Evolutionary conservation across 2,329 filamentous ascomycete species (phyloP).

Genomic region (Colletotrichum somersetense): DNA sequence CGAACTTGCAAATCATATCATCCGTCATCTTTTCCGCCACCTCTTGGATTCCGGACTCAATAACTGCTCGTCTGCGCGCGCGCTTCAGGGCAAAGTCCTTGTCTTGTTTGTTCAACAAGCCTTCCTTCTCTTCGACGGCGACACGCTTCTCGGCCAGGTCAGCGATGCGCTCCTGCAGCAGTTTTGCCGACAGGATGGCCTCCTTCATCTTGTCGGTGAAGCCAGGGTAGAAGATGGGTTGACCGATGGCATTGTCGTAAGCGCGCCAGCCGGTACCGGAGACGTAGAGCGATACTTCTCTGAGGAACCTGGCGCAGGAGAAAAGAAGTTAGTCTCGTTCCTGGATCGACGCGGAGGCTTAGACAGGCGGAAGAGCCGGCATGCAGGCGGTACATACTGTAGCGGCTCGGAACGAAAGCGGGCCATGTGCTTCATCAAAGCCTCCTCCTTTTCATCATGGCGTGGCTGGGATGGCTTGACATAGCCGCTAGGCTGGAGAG

Average conservation of each 20-base stretch:
- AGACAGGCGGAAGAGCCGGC: constrained; percentile 7
- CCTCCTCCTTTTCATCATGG: constrained; percentile 72
- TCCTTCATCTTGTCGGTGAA: constrained; percentile 92
- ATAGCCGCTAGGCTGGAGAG: constrained; percentile 79
- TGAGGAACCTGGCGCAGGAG: constrained; percentile 75
- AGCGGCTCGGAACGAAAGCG: constrained; percentile 82
- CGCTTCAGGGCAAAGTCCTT: constrained; percentile 66
- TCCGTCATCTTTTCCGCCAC: constrained; percentile 90
- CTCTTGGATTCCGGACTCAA: constrained; percentile 81
- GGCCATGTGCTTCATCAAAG: constrained; percentile 84
- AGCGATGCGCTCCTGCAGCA: constrained; percentile 80
- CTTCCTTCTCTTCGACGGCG: constrained; percentile 81
- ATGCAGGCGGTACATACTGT: constrained; percentile 57
- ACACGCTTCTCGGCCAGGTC: constrained; percentile 83
- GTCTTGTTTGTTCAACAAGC: constrained; percentile 70
- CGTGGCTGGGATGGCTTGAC: constrained; percentile 61
- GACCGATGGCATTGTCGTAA: constrained; percentile 90
- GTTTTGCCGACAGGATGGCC: constrained; percentile 79
- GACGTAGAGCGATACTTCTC: constrained; percentile 93
- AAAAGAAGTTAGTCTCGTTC: constrained; percentile 31
- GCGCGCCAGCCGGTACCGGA: constrained; percentile 95
- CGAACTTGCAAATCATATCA: constrained; percentile 99
- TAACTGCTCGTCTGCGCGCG: constrained; percentile 68
- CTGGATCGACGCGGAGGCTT: constrained; percentile 20
- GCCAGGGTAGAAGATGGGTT: constrained; percentile 92